Evolutionary conservation across 805 yeast species (phyloP), one percentile per base, ranked within the genome.

Genomic region (Myxozyma geophila): DNA sequence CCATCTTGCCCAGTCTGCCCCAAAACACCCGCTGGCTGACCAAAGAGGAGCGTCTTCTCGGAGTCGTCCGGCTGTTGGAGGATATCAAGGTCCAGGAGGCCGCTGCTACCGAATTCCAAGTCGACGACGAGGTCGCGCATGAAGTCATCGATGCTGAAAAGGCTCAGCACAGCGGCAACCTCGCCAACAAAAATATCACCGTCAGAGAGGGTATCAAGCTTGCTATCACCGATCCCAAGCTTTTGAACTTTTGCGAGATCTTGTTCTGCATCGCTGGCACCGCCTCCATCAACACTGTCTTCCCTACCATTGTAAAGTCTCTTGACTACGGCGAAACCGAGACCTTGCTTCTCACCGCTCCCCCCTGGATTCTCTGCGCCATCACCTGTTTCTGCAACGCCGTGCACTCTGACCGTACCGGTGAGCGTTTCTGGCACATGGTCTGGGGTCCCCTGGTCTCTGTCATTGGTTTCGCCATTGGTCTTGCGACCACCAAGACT

Each of bases 241-340:
- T 70, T 13, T 60, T 68, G 58, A 56, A 59, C 15, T 58, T 61
- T 12, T 47, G 60, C 17, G 62, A 59, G 2, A 61, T 70, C 43
- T 55, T 71, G 59, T 68, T 68, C 48, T 80, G 79, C 73, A 74
- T 81, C 37, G 87, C 82, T 55, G 85, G 85, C 33, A 86, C 87
- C 46, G 82, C 85, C 67, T 87, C 87, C 72, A 86, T 84, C 53
- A 82, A 86, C 19, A 62, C 69, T 40, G 68, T 67, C 33, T 66
- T 62, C 44, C 88, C 88, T 35, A 79, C 87, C 0, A 84, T 86
- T 35, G 87, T 86, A 17, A 71, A 78, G 62, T 83, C 88, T 13
- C 77, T 86, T 65, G 80, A 83, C 50, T 86, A 83, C 68, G 73
- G 74, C 70, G 76, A 79, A 54, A 77, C 83, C 44, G 77, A 81